Conservation (phyloP, 2,329 filamentous ascomycete genomes). For the Mariannaea sp. region DNA sequence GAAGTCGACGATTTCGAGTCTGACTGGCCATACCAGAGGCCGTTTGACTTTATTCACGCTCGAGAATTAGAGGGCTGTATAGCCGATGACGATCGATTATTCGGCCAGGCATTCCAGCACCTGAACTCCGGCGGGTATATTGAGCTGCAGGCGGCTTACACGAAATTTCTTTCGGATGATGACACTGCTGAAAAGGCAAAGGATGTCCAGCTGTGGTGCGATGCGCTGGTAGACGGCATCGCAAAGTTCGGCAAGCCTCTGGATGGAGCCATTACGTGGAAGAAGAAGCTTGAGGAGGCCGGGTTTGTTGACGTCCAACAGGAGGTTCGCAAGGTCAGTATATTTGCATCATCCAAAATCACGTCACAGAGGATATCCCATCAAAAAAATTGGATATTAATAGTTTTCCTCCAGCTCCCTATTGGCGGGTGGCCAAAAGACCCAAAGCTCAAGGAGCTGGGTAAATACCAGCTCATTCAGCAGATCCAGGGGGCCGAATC, state of each 20-base stretch:
- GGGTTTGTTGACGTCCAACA: constrained; percentile 18
- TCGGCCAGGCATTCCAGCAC: constrained; percentile 6
- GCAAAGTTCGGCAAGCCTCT: constrained; percentile 10
- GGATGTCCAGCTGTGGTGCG: constrained; percentile 8
- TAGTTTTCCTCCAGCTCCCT: background rate
- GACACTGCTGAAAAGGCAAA: background rate
- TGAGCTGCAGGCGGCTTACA: constrained; percentile 7
- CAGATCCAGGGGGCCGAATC: constrained; percentile 1
- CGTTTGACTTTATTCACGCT: constrained; percentile 12
- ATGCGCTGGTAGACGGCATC: background rate
- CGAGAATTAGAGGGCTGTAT: constrained; percentile 19
- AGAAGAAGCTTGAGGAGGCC: background rate
- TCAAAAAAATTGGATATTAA: too few species aligned
- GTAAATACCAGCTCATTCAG: background rate
- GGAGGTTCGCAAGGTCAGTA: constrained; percentile 15
- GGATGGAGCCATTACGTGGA: constrained; percentile 2
- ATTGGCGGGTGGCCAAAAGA: constrained; percentile 3
- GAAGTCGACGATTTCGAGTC: constrained; percentile 19
- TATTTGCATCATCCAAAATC: background rate
- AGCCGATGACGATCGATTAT: constrained; percentile 2
- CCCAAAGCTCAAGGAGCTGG: constrained; percentile 3
- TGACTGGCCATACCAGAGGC: constrained; percentile 11
- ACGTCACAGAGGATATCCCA: too few species aligned
- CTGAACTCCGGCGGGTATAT: constrained; percentile 4
- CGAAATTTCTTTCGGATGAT: background rate